Conservation (phyloP, 2,329 filamentous ascomycete species). For the Aspergillus niger region DNA sequence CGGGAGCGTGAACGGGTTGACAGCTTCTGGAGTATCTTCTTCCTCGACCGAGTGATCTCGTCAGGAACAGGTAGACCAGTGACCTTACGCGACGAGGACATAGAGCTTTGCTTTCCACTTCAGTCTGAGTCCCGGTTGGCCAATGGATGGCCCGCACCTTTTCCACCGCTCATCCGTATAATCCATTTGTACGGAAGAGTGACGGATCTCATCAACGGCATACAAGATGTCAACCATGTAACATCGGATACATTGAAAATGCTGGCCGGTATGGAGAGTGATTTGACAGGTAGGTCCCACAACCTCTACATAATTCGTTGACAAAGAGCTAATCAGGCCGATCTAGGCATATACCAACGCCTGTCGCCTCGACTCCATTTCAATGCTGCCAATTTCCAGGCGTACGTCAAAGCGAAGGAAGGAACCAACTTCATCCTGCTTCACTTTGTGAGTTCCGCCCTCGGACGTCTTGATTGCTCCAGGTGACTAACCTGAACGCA, state of each 20-base stretch:
- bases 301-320: neutral
- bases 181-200: slow-evolving; percentile 84
- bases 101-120: slow-evolving; percentile 71
- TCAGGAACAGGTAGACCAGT: slow-evolving; percentile 83
- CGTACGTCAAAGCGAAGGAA: slow-evolving; percentile 77
- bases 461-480: neutral
- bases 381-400: slow-evolving; percentile 81
- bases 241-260: slow-evolving; percentile 72
- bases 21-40: slow-evolving; percentile 88
- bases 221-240: slow-evolving; percentile 71
- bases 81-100: slow-evolving; percentile 80
- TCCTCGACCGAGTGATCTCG: slow-evolving; percentile 83
- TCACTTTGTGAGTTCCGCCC: slow-evolving; percentile 59
- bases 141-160: slow-evolving; percentile 73
- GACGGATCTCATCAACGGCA: slow-evolving; percentile 80
- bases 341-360: slow-evolving; percentile 64
- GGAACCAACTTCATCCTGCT: slow-evolving; percentile 84
- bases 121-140: slow-evolving; percentile 54
- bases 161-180: slow-evolving; percentile 78
- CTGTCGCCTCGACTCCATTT: slow-evolving; percentile 77
- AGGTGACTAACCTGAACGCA: slow-evolving; percentile 22
- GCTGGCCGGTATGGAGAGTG: slow-evolving; percentile 75
- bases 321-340: slow-evolving; percentile 5
- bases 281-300: slow-evolving; percentile 63
- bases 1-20: slow-evolving; percentile 81